Evolutionary conservation across 495 filamentous ascomycete genomes (phyloP), one percentile per base, ranked within the genome.

Genomic region (Tuber magnatum): DNA sequence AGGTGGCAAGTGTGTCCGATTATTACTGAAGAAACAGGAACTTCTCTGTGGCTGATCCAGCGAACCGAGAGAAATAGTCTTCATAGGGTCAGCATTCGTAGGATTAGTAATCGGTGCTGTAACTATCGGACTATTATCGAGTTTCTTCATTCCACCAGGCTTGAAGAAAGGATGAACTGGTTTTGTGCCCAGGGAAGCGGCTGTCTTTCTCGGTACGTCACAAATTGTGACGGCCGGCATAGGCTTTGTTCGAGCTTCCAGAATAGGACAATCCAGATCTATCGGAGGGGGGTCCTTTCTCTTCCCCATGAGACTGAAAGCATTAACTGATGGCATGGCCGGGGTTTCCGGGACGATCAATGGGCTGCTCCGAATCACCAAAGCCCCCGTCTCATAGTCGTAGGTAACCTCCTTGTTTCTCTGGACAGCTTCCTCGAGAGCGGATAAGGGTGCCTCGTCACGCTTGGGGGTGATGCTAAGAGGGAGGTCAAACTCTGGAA

Each of bases 81-180:
- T 69, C 78, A 81, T 41, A 77, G 68, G 39, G 74, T 72, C 14
- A 44, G 41, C 0, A 48, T 28, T 51, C 43, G 72, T 35, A 46
- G 74, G 78, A 56, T 74, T 56, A 28, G 73, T 32, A 44, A 72
- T 71, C 68, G 82, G 48, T 44, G 71, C 75, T 56, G 48, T 42
- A 4, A 71, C 56, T 56, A 65, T 74, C 18, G 71, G 41, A 70
- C 46, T 39, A 48, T 77, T 76, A 1, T 41, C 46, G 24, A 70
- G 43, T 69, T 83, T 81, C 73, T 80, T 82, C 32, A 73, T 61
- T 22, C 77, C 77, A 44, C 72, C 78, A 32, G 75, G 73, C 56
- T 73, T 71, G 80, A 97, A 97, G 80, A 97, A 97, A 0, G 94
- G 94, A 84, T 97, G 94, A 0, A 91, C 91, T 3, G 88, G 75